Conservation (phyloP, 2,329 filamentous ascomycete species). For the Aspergillus sp. region DNA sequence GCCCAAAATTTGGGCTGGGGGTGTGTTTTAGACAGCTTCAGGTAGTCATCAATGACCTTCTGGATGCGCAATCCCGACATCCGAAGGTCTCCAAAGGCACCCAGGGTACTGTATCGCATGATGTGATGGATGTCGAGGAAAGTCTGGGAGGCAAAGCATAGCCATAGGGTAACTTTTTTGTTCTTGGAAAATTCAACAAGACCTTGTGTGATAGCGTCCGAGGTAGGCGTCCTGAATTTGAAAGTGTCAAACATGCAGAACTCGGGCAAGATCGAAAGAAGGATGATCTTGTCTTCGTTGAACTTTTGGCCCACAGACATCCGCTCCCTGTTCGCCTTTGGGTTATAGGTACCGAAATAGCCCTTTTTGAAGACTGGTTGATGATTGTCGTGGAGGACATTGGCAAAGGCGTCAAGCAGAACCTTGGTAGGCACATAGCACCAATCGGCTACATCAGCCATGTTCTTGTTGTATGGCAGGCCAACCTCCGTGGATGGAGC, state of each 20-base stretch:
- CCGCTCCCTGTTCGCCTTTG: slow-evolving; percentile 28
- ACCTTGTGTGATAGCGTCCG: slow-evolving; percentile 35
- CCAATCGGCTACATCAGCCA: slow-evolving; percentile 31
- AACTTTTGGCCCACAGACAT: slow-evolving; percentile 35
- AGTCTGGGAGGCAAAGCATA: slow-evolving; percentile 36
- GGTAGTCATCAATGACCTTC: slow-evolving; percentile 29
- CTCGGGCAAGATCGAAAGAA: slow-evolving; percentile 34
- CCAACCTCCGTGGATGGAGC: slow-evolving; percentile 26
- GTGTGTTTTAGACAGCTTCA: slow-evolving; percentile 24
- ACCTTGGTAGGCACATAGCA: slow-evolving; percentile 23
- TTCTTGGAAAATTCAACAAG: slow-evolving; percentile 31
- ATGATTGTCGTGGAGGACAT: slow-evolving; percentile 23
- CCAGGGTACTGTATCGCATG: slow-evolving; percentile 28
- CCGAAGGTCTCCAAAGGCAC: slow-evolving; percentile 27
- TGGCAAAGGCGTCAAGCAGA: slow-evolving; percentile 25
- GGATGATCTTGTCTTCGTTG: slow-evolving; percentile 38
- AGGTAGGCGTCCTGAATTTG: slow-evolving; percentile 22
- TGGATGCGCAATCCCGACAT: slow-evolving; percentile 31
- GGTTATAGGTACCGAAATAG: slow-evolving; percentile 34
- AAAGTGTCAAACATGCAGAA: slow-evolving; percentile 27
- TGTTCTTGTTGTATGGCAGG: slow-evolving; percentile 30
- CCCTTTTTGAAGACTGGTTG: slow-evolving; percentile 31
- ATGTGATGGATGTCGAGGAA: slow-evolving; percentile 39
- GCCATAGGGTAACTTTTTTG: slow-evolving; percentile 28
- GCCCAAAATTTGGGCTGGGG: slow-evolving; percentile 31